Conservation (phyloP, 139 green algal genomes). For the Haematococcus lacustris region DNA sequence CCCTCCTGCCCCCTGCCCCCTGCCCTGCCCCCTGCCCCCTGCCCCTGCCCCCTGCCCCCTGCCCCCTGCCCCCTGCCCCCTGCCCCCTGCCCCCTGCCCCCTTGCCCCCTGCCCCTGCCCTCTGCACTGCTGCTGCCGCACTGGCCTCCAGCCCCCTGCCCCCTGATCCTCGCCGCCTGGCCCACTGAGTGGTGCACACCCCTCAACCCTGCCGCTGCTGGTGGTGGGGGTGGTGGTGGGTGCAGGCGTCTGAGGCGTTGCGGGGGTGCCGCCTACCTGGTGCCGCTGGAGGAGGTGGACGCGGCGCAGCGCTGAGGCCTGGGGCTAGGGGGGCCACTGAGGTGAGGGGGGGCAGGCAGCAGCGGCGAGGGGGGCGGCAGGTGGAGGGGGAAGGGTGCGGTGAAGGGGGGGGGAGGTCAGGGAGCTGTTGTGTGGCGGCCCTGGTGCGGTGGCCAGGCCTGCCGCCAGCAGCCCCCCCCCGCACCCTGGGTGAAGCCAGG, state of each 20-base stretch:
- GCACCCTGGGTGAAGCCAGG: no score
- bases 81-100: not conserved
- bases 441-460: not conserved
- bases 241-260: conserved; percentile 44
- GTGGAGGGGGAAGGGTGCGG: no score
- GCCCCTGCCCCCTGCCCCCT: not conserved
- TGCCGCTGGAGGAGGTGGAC: conserved; percentile 64
- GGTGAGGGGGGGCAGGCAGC: conserved; percentile 36
- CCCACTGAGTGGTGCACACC: not conserved
- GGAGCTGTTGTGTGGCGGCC: not conserved
- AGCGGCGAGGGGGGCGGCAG: no score
- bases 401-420: no score
- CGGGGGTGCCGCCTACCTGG: conserved; percentile 68
- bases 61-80: not conserved
- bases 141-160: conserved; percentile 7
- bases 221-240: not conserved
- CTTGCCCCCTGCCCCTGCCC: not conserved
- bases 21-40: not conserved
- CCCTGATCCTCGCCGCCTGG: not conserved
- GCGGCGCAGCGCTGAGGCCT: conserved; percentile 64
- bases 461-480: no score
- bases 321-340: conserved; percentile 76
- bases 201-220: not conserved
- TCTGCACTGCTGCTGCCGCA: not conserved
- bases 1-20: not conserved